Evolutionary conservation across 306 rosid genomes (phyloP), one percentile per base, ranked within the genome.

Genomic region (Acacia confusa): DNA sequence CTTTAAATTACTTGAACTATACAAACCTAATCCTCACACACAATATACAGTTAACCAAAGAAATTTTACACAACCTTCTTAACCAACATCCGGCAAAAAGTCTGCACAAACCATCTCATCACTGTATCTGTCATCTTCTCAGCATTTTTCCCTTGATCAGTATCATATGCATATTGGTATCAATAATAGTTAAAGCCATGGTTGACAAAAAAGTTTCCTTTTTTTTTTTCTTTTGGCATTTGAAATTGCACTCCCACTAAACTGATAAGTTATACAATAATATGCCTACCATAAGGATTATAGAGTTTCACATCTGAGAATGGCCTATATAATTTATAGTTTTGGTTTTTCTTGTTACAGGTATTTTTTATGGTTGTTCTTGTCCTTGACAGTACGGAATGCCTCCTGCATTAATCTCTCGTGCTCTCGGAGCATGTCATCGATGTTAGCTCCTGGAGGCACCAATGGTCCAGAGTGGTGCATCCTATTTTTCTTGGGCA

Each of bases 381-480:
- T 88, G 25, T 64, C 79, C 78, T 90, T 90, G 70, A 94, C 97
- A 81, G 90, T 90, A 20, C 99, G 94, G 53, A 93, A 92, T 36
- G 96, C 98, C 77, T 92, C 96, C 83, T 93, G 99, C 87, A 95
- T 95, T 81, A 92, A 88, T 74, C 88, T 87, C 78, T 95, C 99
- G 25, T 95, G 99, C 85, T 93, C 98, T 82, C 73, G 88, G 25
- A 95, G 89, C 98, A 95, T 90, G 83, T 95, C 98, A 27, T 95
- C 99, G 36, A 95, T 82, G 84, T 84, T 90, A 9, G 94, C 93
- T 24, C 98, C 93, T 0, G 89, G 83, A 7, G 94, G 88, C 76
- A 95, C 78, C 90, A 95, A 87, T 8, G 97, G 99, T 83, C 99
- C 99, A 19, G 99, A 95, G 86, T 79, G 90, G 70, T 95, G 92